Conservation (phyloP, 805 yeast species). For the Candida sonorensis region DNA sequence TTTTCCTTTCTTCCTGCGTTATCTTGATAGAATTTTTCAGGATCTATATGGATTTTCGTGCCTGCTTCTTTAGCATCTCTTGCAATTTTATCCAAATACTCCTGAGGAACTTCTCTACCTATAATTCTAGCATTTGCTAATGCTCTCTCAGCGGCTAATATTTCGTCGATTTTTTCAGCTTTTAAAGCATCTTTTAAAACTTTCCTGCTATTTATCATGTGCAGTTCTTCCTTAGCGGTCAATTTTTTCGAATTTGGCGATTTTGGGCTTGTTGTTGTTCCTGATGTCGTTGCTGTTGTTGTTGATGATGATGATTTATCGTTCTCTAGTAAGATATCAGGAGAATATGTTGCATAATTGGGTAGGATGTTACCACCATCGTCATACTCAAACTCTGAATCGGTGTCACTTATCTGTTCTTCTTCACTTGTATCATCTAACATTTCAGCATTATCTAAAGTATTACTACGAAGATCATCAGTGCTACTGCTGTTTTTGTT, state of each 20-base stretch:
- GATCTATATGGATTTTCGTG: conserved; percentile 35
- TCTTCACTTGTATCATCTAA: conserved; percentile 37
- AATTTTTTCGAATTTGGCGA: too few species aligned
- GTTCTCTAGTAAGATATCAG: conserved; percentile 6
- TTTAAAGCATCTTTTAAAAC: conserved; percentile 39
- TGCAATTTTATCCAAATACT: conserved; percentile 23
- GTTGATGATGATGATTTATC: too few species aligned
- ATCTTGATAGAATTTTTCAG: conserved; percentile 45
- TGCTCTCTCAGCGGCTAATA: conserved; percentile 54
- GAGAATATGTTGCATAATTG: conserved; percentile 37
- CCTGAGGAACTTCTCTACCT: conserved; percentile 28
- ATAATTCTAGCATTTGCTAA: conserved; percentile 47
- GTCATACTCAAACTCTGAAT: conserved; percentile 52
- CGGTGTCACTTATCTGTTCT: conserved; percentile 55
- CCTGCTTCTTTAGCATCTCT: conserved; percentile 30
- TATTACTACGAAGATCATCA: conserved; percentile 8
- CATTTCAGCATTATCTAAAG: conserved; percentile 7
- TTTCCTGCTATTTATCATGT: conserved; percentile 18
- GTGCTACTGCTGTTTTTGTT: too few species aligned
- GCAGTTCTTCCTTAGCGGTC: conserved; percentile 15
- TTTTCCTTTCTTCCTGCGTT: conserved; percentile 41
- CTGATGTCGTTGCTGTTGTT: too few species aligned
- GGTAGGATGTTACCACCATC: conserved; percentile 56
- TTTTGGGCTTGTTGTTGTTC: too few species aligned
- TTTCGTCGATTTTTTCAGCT: conserved; percentile 45